Evolutionary conservation across 495 filamentous ascomycete genomes (phyloP), one percentile per base, ranked within the genome.

Genomic region (Penicillium canariense): DNA sequence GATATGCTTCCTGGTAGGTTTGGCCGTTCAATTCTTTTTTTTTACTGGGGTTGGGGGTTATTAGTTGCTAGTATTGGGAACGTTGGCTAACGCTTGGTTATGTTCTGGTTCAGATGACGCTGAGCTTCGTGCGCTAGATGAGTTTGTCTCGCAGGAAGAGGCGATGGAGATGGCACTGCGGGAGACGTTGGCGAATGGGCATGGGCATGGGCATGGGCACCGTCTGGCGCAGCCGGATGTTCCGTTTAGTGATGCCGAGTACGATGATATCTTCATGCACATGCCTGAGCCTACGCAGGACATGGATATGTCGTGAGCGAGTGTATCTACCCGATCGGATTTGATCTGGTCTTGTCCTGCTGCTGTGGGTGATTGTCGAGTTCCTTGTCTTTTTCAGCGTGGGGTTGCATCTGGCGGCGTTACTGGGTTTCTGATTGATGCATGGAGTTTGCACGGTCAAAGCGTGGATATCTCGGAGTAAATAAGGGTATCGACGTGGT

Each of bases 201-300:
- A 30, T 27, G 10, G 17, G 48, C 55, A 55, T 30, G 26, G 34
- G 55, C 43, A 46, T 5, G 23, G 30, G 9, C 43, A 31, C 17
- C 7, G 40, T 11, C 20, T 30, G 27, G 15, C 30, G 22, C 22
- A 58, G 48, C 43, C 34, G 14, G 59, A 61, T 40, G 60, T 56
- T 4, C 66, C 60, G 14, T 80, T 77, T 35, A 81, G 82, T 36
- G 80, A 87, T 54, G 81, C 80, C 17, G 79, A 83, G 36, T 81
- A 81, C 60, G 79, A 81, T 55, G 70, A 71, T 61, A 68, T 83
- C 25, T 81, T 81, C 50, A 75, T 71, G 63, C 63, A 68, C 26
- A 32, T 78, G 44, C 60, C 58, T 27, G 69, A 71, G 25, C 59
- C 51, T 3, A 44, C 57, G 47, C 70, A 73, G 63, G 71, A 73